Conservation (phyloP, 2,329 filamentous ascomycete species). For the Juglanconis oblonga region DNA sequence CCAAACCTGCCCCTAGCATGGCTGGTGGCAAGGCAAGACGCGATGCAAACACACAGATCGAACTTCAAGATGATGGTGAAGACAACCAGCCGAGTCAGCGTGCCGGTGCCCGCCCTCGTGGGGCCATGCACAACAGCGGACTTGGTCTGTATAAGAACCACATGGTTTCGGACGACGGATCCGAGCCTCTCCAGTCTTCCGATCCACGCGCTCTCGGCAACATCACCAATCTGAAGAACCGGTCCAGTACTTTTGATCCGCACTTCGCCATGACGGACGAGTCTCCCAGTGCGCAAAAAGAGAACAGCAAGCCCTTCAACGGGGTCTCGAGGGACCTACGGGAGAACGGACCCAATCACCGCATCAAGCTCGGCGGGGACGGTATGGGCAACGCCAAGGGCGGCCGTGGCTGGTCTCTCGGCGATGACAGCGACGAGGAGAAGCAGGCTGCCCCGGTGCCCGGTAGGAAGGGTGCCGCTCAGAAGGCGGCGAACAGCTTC, state of each 20-base stretch:
- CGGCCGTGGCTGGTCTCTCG: slow-evolving; percentile 58
- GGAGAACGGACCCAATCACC: slow-evolving; percentile 28
- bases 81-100: slow-evolving; percentile 55
- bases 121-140: slow-evolving; percentile 63
- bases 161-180: slow-evolving; percentile 60
- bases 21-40: slow-evolving; percentile 65
- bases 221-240: slow-evolving; percentile 70
- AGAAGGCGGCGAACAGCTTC: slow-evolving; percentile 35
- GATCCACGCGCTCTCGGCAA: slow-evolving; percentile 53
- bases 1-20: slow-evolving; percentile 42
- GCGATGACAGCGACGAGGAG: slow-evolving; percentile 46
- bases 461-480: slow-evolving; percentile 36
- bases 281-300: slow-evolving; percentile 51
- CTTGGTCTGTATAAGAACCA: slow-evolving; percentile 76
- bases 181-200: slow-evolving; percentile 32
- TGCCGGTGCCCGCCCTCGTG: slow-evolving; percentile 44
- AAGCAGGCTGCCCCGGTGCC: slow-evolving; percentile 33
- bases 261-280: slow-evolving; percentile 77
- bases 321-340: slow-evolving; percentile 14
- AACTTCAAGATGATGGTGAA: slow-evolving; percentile 76
- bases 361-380: slow-evolving; percentile 54
- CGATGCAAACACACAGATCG: slow-evolving; percentile 79
- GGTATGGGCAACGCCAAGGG: slow-evolving; percentile 64
- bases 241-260: slow-evolving; percentile 71
- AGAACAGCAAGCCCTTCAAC: slow-evolving; percentile 42